Evolutionary conservation across 306 rosid genomes (phyloP).

Genomic region (Fragaria vesca): DNA sequence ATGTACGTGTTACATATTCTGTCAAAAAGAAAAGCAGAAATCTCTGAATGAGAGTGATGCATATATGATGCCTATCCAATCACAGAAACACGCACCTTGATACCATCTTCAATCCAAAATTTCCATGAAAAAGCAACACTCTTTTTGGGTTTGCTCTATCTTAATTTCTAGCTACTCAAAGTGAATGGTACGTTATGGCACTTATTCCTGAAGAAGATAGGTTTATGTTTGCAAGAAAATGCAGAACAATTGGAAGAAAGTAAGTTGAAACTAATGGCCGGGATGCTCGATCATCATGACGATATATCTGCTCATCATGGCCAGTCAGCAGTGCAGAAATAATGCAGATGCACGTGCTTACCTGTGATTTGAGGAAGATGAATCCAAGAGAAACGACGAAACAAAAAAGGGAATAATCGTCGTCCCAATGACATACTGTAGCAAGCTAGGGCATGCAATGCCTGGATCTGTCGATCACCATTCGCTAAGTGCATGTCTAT

Average conservation of each 20-base stretch:
- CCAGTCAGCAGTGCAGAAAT: neutral
- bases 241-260: neutral
- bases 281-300: neutral
- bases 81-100: slow-evolving; percentile 1
- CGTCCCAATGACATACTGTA: slow-evolving; percentile 35
- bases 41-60: neutral
- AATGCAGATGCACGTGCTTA: slow-evolving; percentile 30
- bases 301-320: neutral
- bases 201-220: slow-evolving; percentile 38
- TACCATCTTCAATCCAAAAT: slow-evolving; percentile 17
- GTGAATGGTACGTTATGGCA: slow-evolving; percentile 30
- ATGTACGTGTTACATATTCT: neutral
- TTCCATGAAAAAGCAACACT: slow-evolving; percentile 35
- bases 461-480: neutral
- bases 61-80: neutral
- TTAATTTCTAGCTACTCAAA: slow-evolving; percentile 14
- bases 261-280: neutral
- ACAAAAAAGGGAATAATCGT: slow-evolving; percentile 66
- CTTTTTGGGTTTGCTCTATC: slow-evolving; percentile 16
- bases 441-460: neutral
- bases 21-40: neutral
- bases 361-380: slow-evolving; percentile 38
- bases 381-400: slow-evolving; percentile 60
- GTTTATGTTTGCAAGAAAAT: slow-evolving; percentile 1
- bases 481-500: slow-evolving; percentile 19